Percentiles rank a stretch among this genome's conserved stretches.
Evolutionary conservation across 2,329 filamentous ascomycete genomes (phyloP).

Genomic region (Chaetothyriales sp.): DNA sequence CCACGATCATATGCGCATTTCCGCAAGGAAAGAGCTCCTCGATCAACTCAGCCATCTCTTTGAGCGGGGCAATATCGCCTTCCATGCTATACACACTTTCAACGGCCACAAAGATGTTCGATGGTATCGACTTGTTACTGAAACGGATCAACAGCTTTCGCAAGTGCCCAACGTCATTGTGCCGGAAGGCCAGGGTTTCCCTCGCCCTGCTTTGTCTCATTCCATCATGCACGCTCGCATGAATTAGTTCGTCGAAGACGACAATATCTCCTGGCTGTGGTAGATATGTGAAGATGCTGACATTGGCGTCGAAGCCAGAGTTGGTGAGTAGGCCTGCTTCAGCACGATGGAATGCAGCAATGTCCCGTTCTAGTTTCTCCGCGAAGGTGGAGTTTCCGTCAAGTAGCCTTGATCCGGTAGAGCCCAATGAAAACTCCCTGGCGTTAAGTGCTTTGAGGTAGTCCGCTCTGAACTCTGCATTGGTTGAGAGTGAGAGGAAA

Average conservation of each 20-base stretch:
- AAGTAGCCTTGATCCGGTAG: constrained; percentile 48
- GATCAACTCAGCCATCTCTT: constrained; percentile 45
- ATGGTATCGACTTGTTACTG: constrained; percentile 3
- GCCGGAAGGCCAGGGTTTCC: constrained; percentile 31
- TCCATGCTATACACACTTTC: constrained; percentile 75
- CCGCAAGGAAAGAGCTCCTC: constrained; percentile 41
- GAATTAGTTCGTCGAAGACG: constrained; percentile 61
- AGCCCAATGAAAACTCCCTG: constrained; percentile 35
- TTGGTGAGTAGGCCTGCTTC: constrained; percentile 46
- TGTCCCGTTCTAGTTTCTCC: constrained; percentile 43
- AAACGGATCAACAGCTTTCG: constrained; percentile 22
- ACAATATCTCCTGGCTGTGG: constrained; percentile 50
- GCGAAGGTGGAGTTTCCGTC: constrained; percentile 52
- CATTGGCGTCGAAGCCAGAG: constrained; percentile 55
- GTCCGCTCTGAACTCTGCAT: constrained; percentile 31
- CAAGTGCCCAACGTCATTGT: constrained; percentile 33
- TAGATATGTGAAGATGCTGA: constrained; percentile 47
- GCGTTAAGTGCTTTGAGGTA: constrained; percentile 36
- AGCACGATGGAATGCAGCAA: constrained; percentile 48
- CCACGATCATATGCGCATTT: constrained; percentile 44
- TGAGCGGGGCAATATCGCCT: constrained; percentile 55
- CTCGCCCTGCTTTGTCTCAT: constrained; percentile 52
- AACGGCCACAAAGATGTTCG: constrained; percentile 53
- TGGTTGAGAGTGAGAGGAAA: constrained; percentile 46
- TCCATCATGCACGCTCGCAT: constrained; percentile 66